Percentiles rank a stretch among this genome's conserved stretches.
phyloP scores from a whole-genome alignment of 495 filamentous ascomycete species.

The Tuber melanosporum region DNA sequence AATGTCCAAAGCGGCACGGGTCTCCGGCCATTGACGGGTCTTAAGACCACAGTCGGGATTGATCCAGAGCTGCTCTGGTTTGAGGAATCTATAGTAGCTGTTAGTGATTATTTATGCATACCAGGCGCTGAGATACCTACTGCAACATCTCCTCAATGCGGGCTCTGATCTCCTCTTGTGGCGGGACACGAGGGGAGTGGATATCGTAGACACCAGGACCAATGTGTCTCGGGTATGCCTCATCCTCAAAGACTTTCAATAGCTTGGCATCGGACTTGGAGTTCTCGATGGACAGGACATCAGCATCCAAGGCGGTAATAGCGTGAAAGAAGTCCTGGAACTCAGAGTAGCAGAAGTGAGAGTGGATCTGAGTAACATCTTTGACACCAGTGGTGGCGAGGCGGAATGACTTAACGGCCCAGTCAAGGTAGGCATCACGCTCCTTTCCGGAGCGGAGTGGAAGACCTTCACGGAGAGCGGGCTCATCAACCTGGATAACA shows the following conservation, averaged over 20 bases:
- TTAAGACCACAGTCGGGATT: constrained; percentile 98
- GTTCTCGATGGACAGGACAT: constrained; percentile 99
- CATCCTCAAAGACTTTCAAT: constrained; percentile 93
- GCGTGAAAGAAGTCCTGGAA: constrained; percentile 99
- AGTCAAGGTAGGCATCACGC: constrained; percentile 88
- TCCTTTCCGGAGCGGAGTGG: constrained; percentile 86
- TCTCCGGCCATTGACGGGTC: constrained; percentile 94
- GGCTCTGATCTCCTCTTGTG: constrained; percentile 93
- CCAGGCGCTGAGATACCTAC: constrained; percentile 45
- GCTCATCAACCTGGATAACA: constrained; percentile 99
- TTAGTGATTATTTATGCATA: constrained; percentile 10
- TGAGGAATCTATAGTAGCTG: constrained; percentile 49
- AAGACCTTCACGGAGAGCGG: constrained; percentile 96
- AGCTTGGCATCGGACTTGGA: constrained; percentile 99
- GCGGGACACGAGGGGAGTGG: constrained; percentile 94
- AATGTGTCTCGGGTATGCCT: constrained; percentile 93
- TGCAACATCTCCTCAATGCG: constrained; percentile 94
- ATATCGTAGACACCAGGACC: constrained; percentile 99
- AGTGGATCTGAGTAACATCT: constrained; percentile 97
- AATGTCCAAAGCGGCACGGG: constrained; percentile 82
- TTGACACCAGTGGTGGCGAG: constrained; percentile 83
- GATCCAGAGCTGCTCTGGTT: constrained; percentile 94
- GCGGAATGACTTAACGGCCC: constrained; percentile 96
- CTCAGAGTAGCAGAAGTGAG: constrained; percentile 99
- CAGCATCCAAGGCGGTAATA: constrained; percentile 93